Percentiles rank a stretch among this genome's conserved stretches.
phyloP scores from a whole-genome alignment of 108 stramenopile genomes.

The Cylindrotheca fusiformis region DNA sequence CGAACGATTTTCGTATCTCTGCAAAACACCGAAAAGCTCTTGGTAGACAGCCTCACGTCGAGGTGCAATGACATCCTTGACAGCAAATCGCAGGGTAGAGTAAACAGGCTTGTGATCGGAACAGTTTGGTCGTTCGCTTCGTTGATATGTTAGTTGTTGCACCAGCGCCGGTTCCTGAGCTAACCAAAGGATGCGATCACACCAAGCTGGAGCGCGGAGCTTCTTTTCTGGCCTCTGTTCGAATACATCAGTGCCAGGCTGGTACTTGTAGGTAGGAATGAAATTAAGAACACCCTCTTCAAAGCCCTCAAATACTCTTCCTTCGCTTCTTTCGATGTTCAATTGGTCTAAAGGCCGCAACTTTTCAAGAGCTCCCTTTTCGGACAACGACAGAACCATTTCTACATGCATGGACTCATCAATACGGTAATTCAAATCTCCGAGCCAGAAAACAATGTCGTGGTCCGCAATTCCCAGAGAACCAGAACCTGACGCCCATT shows the following conservation, averaged over 20 bases:
- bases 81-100: constrained; percentile 73
- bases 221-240: constrained; percentile 98
- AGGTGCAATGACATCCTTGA: constrained; percentile 77
- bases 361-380: constrained; percentile 55
- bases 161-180: constrained; percentile 83
- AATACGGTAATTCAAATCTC: constrained; percentile 98
- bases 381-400: constrained; percentile 68
- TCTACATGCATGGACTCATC: constrained; percentile 85
- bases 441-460: constrained; percentile 96
- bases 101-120: constrained; percentile 99
- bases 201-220: constrained; percentile 99
- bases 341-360: constrained; percentile 93
- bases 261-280: constrained; percentile 97
- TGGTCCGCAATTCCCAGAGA: constrained; percentile 80
- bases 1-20: constrained; percentile 82
- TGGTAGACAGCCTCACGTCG: constrained; percentile 74
- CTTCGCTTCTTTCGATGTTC: constrained; percentile 88
- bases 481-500: constrained; percentile 68
- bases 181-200: constrained; percentile 97
- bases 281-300: constrained; percentile 89
- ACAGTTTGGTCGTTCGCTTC: constrained; percentile 76
- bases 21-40: constrained; percentile 75
- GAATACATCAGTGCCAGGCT: constrained; percentile 92
- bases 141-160: constrained; percentile 73
- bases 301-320: constrained; percentile 93